phyloP scores from a whole-genome alignment of 768 basidiomycete species.

The Albatrellus ellisii region DNA sequence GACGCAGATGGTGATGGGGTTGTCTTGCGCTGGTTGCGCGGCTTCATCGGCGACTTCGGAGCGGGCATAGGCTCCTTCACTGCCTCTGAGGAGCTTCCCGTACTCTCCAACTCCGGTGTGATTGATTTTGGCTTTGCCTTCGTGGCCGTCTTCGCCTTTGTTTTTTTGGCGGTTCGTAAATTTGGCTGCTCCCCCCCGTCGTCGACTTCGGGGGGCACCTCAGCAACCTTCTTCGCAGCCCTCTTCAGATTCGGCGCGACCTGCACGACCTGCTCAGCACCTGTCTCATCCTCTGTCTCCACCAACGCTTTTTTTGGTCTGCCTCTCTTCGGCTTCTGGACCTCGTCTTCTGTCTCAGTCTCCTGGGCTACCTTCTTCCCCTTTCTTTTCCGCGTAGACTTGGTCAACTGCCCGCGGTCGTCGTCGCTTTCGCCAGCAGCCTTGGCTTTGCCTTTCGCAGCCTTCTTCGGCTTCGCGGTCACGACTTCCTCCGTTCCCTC shows the following conservation, averaged over 20 bases:
- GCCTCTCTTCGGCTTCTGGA: slow-evolving; percentile 5
- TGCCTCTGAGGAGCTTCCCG: neutral
- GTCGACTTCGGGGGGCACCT: slow-evolving; percentile 4
- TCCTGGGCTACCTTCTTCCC: slow-evolving; percentile 12
- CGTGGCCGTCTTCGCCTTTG: neutral
- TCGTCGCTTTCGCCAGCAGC: slow-evolving; percentile 7
- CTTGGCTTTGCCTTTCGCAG: slow-evolving; percentile 17
- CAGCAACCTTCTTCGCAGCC: neutral
- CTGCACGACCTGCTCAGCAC: neutral
- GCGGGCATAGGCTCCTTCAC: no score
- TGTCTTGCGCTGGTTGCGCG: neutral
- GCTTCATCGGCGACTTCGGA: no score
- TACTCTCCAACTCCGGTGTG: neutral
- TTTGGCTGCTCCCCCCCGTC: slow-evolving; percentile 5
- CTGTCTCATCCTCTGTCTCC: slow-evolving; percentile 7
- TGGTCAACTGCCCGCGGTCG: neutral
- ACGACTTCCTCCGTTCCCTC: slow-evolving; percentile 16
- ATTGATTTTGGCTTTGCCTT: neutral
- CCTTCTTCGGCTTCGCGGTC: slow-evolving; percentile 15
- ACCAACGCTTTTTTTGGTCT: slow-evolving; percentile 1
- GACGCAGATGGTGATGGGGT: neutral
- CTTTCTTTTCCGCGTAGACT: slow-evolving; percentile 9
- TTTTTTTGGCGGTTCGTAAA: neutral
- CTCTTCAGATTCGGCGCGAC: neutral
- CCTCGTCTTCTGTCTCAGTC: slow-evolving; percentile 12